A percentile compares a stretch with the other conserved stretches of the same genome.
Evolutionary conservation across 495 filamentous ascomycete species (phyloP).

Genomic region (Aspergillus indologenus): DNA sequence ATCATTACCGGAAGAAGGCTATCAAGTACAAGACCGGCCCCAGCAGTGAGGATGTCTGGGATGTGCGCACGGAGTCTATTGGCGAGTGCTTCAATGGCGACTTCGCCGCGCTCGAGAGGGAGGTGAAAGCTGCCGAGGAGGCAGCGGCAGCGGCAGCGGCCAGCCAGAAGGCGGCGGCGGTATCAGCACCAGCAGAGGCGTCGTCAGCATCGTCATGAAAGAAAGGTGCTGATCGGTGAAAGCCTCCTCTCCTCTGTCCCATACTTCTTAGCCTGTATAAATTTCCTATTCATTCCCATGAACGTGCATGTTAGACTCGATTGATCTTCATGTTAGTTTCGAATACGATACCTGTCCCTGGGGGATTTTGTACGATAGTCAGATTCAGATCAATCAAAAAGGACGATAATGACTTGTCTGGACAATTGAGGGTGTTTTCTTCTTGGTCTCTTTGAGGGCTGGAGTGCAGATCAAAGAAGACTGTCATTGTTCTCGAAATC

Average conservation of each 20-base stretch:
- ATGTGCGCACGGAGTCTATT: conserved; percentile 54
- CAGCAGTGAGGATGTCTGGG: conserved; percentile 95
- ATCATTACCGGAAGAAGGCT: conserved; percentile 70
- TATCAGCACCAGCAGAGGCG: neutral
- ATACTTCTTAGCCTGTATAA: no score
- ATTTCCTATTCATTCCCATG: no score
- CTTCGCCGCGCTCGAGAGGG: conserved; percentile 53
- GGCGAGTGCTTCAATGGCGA: conserved; percentile 55
- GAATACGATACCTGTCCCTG: conserved; percentile 11
- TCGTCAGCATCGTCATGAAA: neutral
- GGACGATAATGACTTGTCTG: neutral
- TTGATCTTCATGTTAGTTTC: neutral
- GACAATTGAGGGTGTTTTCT: neutral
- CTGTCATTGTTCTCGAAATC: neutral
- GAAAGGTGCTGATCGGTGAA: neutral
- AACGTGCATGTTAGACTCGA: neutral
- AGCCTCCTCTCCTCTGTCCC: neutral
- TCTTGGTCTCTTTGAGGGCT: neutral
- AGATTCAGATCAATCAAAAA: conserved; percentile 1
- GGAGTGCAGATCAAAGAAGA: neutral
- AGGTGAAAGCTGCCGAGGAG: conserved; percentile 50
- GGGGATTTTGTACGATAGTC: conserved; percentile 11
- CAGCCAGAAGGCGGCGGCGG: neutral
- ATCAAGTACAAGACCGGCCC: conserved; percentile 67
- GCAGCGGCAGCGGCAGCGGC: conserved; percentile 9